Percentiles rank a stretch among this genome's conserved stretches.
phyloP scores from a whole-genome alignment of 805 yeast species.

The Cyberlindnera euphorbiiphila region DNA sequence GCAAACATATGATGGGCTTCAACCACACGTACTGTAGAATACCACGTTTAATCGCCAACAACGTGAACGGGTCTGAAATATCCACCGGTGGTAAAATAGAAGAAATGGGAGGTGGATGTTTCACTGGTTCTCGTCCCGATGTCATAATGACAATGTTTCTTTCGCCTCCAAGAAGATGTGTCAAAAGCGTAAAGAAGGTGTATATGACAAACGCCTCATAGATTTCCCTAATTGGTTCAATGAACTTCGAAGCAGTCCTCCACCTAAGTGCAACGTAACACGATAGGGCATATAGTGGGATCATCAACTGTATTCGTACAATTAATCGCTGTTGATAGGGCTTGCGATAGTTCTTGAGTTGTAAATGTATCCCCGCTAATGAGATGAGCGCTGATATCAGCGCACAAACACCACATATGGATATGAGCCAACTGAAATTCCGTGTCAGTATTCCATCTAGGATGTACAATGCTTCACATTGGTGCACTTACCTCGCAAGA shows the following conservation, averaged over 20 bases:
- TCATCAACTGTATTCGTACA: conserved; percentile 74
- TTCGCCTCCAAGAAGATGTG: conserved; percentile 89
- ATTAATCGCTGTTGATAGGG: conserved; percentile 85
- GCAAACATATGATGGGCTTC: conserved; percentile 74
- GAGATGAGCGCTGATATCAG: conserved; percentile 12
- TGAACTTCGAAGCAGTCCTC: conserved; percentile 39
- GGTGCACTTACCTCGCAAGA: conserved; percentile 8
- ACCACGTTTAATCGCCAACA: conserved; percentile 74
- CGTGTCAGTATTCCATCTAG: no score
- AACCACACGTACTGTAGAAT: conserved; percentile 94
- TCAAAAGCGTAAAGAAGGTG: conserved; percentile 81
- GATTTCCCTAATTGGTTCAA: conserved; percentile 81
- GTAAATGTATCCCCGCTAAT: conserved; percentile 29
- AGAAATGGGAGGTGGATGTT: conserved; percentile 55
- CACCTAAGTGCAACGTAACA: conserved; percentile 56
- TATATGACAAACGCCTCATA: conserved; percentile 96
- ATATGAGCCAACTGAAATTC: conserved; percentile 10
- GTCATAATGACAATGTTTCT: conserved; percentile 70
- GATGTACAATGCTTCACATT: no score
- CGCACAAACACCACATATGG: conserved; percentile 14
- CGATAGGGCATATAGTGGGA: conserved; percentile 75
- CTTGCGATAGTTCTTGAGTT: conserved; percentile 71
- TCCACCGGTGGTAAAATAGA: conserved; percentile 57
- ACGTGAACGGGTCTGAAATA: conserved; percentile 80
- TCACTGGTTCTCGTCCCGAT: conserved; percentile 67